Evolutionary conservation across 129 eudicot genomes (phyloP).

Genomic region (Helianthus annuus): HanXRQr2.0-SUNRISE NC_035449.2:19435677-19436176

Average conservation of each 20-base stretch:
- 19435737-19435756: too few species aligned
- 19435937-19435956: slow-evolving; percentile 14
- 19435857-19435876: background rate
- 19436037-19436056: slow-evolving; percentile 22
- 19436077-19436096: slow-evolving; percentile 18
- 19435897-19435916: slow-evolving; percentile 10
- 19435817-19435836: background rate
- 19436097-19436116: slow-evolving; percentile 1
- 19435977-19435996: slow-evolving; percentile 11
- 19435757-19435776: too few species aligned
- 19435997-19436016: slow-evolving; percentile 10
- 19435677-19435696: too few species aligned
- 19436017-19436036: slow-evolving; percentile 19
- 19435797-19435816: too few species aligned
- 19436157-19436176: slow-evolving; percentile 10
- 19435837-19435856: background rate
- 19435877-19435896: background rate
- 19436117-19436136: slow-evolving; percentile 14
- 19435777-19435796: too few species aligned
- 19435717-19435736: too few species aligned
- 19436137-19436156: slow-evolving; percentile 25
- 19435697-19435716: too few species aligned
- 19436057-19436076: slow-evolving; percentile 16
- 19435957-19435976: background rate
- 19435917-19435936: slow-evolving; percentile 13